Conservation (phyloP, 345 rosid genomes). For the Trapa incisa region DNA sequence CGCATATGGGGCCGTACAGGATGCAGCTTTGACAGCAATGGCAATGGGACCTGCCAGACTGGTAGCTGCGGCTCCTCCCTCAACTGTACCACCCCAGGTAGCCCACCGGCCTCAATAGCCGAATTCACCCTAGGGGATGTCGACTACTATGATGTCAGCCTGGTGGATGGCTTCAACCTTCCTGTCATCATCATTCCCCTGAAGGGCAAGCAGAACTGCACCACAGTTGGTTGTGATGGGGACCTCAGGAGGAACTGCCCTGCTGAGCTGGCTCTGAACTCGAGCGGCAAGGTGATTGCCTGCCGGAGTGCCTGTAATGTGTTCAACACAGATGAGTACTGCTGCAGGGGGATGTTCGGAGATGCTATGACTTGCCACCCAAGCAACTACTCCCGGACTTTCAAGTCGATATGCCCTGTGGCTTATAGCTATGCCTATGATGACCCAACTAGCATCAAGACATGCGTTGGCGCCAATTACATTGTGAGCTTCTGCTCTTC, state of each 20-base stretch:
- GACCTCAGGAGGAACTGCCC: conserved; percentile 39
- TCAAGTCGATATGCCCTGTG: conserved; percentile 50
- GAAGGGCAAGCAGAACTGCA: conserved; percentile 37
- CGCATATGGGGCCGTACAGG: conserved; percentile 61
- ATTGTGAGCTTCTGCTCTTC: conserved; percentile 41
- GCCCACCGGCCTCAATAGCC: conserved; percentile 37
- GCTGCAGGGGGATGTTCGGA: conserved; percentile 39
- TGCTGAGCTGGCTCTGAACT: conserved; percentile 22
- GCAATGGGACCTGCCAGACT: conserved; percentile 35
- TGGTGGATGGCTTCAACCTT: conserved; percentile 52
- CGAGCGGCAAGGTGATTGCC: conserved; percentile 30
- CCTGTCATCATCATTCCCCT: conserved; percentile 31
- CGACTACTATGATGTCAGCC: conserved; percentile 53
- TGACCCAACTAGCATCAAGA: conserved; percentile 29
- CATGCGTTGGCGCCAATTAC: conserved; percentile 39
- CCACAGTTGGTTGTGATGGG: conserved; percentile 41
- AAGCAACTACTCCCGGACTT: conserved; percentile 38
- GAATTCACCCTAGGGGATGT: conserved; percentile 32
- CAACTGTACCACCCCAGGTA: conserved; percentile 37
- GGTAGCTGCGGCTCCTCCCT: conserved; percentile 37
- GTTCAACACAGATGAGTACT: conserved; percentile 40
- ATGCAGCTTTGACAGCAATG: conserved; percentile 29
- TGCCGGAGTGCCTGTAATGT: conserved; percentile 48
- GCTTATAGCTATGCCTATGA: conserved; percentile 55
- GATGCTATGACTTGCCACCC: conserved; percentile 29